Conservation (phyloP, 345 rosid genomes). For the Populus alba region DNA sequence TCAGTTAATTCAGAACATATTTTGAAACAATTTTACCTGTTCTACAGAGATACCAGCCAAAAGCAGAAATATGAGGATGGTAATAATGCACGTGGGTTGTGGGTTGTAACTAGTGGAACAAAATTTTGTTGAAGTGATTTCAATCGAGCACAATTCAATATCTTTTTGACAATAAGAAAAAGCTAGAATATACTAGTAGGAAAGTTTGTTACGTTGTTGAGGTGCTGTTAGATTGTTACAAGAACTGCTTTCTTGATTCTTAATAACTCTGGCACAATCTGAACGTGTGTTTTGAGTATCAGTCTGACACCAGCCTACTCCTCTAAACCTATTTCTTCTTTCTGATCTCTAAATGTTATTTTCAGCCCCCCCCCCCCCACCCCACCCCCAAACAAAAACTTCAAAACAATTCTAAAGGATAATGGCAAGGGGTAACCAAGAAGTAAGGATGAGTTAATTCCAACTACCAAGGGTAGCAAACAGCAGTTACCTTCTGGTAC, state of each 20-base stretch:
- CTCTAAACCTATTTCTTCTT: background rate
- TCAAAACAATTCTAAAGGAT: background rate
- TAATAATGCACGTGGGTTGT: background rate
- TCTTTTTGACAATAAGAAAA: background rate
- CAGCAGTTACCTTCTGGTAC: slow-evolving; percentile 73
- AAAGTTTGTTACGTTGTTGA: background rate
- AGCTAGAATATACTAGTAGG: background rate
- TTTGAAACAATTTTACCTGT: background rate
- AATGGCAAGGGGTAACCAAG: background rate
- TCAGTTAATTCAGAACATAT: slow-evolving; percentile 11
- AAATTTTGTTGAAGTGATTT: background rate
- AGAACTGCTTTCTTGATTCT: background rate
- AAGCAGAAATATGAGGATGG: background rate
- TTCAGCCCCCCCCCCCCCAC: too few relatives aligned
- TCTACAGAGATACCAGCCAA: background rate
- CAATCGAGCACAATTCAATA: background rate
- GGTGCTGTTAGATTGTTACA: background rate
- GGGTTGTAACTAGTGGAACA: background rate
- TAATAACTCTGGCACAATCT: too few relatives aligned
- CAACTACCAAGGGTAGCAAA: slow-evolving; percentile 12
- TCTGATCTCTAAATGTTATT: background rate
- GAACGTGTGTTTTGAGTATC: background rate
- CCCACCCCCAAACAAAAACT: background rate
- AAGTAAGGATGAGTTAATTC: background rate
- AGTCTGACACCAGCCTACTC: background rate